Conservation (phyloP, 441 rosid genomes). For the Jatropha podagrica region DNA sequence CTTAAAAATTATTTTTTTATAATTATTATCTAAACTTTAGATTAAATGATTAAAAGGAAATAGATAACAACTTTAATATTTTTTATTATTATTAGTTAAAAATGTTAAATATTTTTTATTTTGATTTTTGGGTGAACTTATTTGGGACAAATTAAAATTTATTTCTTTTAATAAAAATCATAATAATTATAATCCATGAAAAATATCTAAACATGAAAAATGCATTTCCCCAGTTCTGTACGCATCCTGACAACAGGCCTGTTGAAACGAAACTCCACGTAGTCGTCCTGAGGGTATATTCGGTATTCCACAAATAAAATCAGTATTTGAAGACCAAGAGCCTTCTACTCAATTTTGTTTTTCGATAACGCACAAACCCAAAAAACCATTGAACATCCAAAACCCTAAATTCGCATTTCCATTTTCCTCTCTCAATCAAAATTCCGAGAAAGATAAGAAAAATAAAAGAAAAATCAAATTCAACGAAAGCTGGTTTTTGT, state of each 20-base stretch:
- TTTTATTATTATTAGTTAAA: too few species aligned
- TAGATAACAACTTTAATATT: too few species aligned
- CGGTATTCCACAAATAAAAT: not conserved
- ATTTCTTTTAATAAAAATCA: too few species aligned
- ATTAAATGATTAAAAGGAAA: too few species aligned
- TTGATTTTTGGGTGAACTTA: too few species aligned
- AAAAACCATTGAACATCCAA: not conserved
- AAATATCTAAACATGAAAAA: too few species aligned
- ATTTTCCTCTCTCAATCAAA: slow-evolving; percentile 7
- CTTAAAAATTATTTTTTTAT: too few species aligned
- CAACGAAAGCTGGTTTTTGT: not conserved
- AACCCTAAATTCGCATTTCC: not conserved
- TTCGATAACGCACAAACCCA: not conserved
- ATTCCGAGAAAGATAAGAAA: slow-evolving; percentile 14
- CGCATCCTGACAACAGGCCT: not conserved
- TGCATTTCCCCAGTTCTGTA: too few species aligned
- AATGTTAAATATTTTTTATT: too few species aligned
- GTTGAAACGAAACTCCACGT: not conserved
- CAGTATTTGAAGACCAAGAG: not conserved
- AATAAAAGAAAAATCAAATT: not conserved
- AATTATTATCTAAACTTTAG: too few species aligned
- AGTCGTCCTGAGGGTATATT: not conserved
- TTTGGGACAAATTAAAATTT: too few species aligned
- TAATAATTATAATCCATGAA: too few species aligned
- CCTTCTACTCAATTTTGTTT: not conserved